Evolutionary conservation across 345 rosid genomes (phyloP), one percentile per base, ranked within the genome.

Genomic region (Triadica sebifera): DNA sequence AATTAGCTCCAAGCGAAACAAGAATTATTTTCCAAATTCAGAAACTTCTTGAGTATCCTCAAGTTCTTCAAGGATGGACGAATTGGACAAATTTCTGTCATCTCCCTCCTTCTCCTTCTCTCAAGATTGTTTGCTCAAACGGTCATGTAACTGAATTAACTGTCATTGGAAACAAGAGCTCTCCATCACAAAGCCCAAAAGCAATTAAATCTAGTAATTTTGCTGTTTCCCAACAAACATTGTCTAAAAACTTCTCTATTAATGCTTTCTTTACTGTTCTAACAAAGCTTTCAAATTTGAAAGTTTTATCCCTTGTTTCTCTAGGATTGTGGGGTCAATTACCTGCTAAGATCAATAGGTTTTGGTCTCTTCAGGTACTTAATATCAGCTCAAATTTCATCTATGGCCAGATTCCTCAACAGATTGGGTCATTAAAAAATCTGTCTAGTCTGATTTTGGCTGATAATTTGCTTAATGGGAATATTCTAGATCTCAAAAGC

Each of bases 251-350:
- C 15, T 87, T 86, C 89, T 84, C 92, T 52, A 83, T 87, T 25
- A 96, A 92, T 74, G 52, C 93, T 16, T 84, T 92, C 70, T 89
- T 92, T 83, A 87, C 94, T 43, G 82, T 76, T 56, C 85, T 94
- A 12, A 86, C 93, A 65, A 86, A 82, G 83, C 88, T 94, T 76
- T 76, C 98, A 13, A 74, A 69, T 62, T 82, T 94, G 86, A 81
- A 84, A 72, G 79, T 79, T 15, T 55, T 94, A 69, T 89, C 95
- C 4, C 86, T 94, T 12, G 86, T 90, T 52, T 91, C 95, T 1
- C 78, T 92, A 29, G 98, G 97, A 12, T 75, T 94, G 34, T 85
- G 95, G 89, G 97, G 98, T 74, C 84, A 87, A 8, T 78, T 94
- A 8, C 89, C 98, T 70, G 74, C 86, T 20, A 86, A 91, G 47